phyloP scores from a whole-genome alignment of 345 rosid species.

The Citrus cavaleriei region DNA sequence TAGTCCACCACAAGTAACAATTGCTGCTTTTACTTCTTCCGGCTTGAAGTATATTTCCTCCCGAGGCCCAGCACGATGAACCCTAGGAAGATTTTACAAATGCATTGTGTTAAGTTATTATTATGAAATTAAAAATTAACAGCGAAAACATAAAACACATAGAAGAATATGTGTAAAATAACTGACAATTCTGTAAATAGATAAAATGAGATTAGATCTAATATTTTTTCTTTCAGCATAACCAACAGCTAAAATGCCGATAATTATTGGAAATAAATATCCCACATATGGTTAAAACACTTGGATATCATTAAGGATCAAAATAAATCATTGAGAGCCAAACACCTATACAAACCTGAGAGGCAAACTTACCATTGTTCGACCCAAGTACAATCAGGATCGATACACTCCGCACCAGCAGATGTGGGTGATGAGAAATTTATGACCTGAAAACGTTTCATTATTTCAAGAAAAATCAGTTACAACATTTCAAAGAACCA shows the following conservation, averaged over 20 bases:
- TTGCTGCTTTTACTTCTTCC: conserved; percentile 87
- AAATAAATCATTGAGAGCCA: background rate
- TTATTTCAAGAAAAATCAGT: background rate
- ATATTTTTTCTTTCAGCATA: background rate
- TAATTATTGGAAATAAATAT: background rate
- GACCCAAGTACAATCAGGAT: conserved; percentile 79
- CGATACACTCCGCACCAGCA: conserved; percentile 89
- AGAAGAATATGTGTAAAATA: background rate
- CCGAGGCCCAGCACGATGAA: conserved; percentile 94
- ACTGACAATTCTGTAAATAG: background rate
- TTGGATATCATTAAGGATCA: background rate
- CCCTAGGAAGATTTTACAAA: conserved; percentile 42
- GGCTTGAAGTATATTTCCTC: conserved; percentile 85
- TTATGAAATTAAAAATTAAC: background rate
- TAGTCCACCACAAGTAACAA: conserved; percentile 93
- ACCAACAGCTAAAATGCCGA: background rate
- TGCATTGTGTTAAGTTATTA: background rate
- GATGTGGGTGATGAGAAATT: conserved; percentile 69
- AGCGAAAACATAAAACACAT: background rate
- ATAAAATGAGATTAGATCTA: conserved; percentile 5
- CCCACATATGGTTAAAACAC: background rate
- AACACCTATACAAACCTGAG: conserved; percentile 8
- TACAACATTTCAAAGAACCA: background rate
- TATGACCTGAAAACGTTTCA: conserved; percentile 49
- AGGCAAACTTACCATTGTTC: conserved; percentile 70